phyloP scores from a whole-genome alignment of 129 eudicot species.

The Helichrysum umbraculigerum region DNA sequence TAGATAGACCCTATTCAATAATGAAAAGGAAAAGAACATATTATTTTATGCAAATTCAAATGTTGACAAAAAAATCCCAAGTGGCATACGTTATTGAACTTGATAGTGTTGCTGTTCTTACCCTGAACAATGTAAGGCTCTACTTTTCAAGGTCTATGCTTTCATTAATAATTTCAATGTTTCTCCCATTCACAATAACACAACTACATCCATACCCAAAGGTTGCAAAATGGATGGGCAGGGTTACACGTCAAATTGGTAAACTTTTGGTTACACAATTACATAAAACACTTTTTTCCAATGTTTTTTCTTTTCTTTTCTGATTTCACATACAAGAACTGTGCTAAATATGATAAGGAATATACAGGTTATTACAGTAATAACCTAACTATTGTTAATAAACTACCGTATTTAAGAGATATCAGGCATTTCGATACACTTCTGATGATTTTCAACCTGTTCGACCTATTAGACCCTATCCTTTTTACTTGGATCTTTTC shows the following conservation, averaged over 20 bases:
- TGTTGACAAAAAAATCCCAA: slow-evolving; percentile 14
- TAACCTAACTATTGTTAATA: background rate
- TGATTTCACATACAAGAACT: background rate
- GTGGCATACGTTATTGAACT: background rate
- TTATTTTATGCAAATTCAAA: background rate
- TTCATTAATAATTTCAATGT: background rate
- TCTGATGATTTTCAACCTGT: background rate
- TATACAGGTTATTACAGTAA: background rate
- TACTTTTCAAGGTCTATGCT: background rate
- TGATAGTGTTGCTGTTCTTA: background rate
- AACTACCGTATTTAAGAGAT: background rate
- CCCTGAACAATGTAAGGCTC: background rate
- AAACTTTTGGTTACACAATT: background rate
- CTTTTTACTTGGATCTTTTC: background rate
- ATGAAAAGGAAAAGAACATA: background rate
- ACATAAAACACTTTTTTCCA: background rate
- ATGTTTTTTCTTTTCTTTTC: background rate
- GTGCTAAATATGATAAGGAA: too few relatives aligned
- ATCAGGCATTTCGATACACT: background rate
- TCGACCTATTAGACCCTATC: background rate
- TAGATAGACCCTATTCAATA: slow-evolving; percentile 72
- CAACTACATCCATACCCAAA: background rate
- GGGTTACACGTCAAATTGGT: background rate
- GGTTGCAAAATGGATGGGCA: background rate
- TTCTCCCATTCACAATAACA: background rate